Evolutionary conservation across 352 stramenopile species (phyloP), one percentile per base, ranked within the genome.

Genomic region (Globisporangium acanthophoron): DNA sequence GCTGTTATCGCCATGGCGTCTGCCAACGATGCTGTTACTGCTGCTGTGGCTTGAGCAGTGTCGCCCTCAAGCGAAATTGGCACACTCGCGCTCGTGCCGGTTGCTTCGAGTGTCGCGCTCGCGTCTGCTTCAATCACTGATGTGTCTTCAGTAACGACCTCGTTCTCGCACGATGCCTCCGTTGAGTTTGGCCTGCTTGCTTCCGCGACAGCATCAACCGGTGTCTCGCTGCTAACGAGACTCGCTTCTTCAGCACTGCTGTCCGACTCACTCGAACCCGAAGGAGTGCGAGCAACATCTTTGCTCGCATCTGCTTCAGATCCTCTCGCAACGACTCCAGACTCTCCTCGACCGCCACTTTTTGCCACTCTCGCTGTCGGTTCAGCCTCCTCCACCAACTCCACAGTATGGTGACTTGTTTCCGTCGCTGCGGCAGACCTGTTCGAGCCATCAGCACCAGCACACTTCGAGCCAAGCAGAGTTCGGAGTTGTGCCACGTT

Each of bases 401-500:
- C 9, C 20, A 8, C 8, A 6, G 18, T 1, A 3, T 7, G 49
- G 12, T 21, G 24, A 5, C 11, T 46, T 20, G 18, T n/a, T 18
- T 29, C n/a, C 18, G 29, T 20, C 44, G 20, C 44, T 24, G 7
- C 7, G 5, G 7, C 18, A 16, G 13, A 18, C 3, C 12, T 18
- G 8, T 13, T 27, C 31, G 3, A 52, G 1, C 20, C 12, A 40
- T 13, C 43, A 41, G 37, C 41, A 9, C 47, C n/a, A n/a, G 4
- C 27, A 7, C 54, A 58, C 41, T 18, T 58, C 5, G 46, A 16
- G 40, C 45, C 20, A 31, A 62, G 27, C 29, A 66, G 20, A 15
- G 37, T 21, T 2, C 13, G 47, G 9, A 66, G 45, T 40, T 62
- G 60, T 20, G 35, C 12, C 12, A 65, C 52, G 43, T 65, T 65